phyloP scores from a whole-genome alignment of 768 basidiomycete genomes.

The Floccularia luteovirens region DNA sequence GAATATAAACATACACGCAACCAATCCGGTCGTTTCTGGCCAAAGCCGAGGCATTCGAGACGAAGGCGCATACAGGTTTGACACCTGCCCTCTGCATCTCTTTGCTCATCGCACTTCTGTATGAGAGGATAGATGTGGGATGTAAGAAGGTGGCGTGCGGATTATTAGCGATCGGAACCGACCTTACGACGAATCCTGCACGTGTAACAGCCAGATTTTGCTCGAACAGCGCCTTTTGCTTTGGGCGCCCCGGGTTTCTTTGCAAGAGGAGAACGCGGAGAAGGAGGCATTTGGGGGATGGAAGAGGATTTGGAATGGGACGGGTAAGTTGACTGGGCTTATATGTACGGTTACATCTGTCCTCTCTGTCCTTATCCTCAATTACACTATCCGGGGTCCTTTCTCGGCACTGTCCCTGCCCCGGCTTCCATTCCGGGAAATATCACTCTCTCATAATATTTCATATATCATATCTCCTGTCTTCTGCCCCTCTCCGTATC shows the following conservation, averaged over 20 bases:
- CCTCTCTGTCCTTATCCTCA: too few relatives aligned
- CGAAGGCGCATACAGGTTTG: constrained; percentile 72
- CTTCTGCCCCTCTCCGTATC: too few relatives aligned
- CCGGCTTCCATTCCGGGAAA: not conserved
- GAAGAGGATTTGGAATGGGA: constrained; percentile 9
- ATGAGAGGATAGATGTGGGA: too few relatives aligned
- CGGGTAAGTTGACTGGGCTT: too few relatives aligned
- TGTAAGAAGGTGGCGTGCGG: too few relatives aligned
- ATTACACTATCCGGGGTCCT: too few relatives aligned
- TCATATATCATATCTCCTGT: too few relatives aligned
- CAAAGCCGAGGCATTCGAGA: constrained; percentile 82
- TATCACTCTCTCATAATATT: not conserved
- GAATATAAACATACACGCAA: constrained; percentile 60
- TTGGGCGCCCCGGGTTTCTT: constrained; percentile 54
- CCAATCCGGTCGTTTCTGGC: constrained; percentile 82
- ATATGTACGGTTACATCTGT: too few relatives aligned
- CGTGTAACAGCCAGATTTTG: constrained; percentile 86
- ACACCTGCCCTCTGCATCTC: constrained; percentile 54
- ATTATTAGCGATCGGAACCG: constrained; percentile 11
- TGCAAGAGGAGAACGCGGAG: constrained; percentile 31
- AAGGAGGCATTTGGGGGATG: constrained; percentile 24
- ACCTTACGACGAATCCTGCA: constrained; percentile 86
- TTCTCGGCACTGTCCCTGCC: too few relatives aligned
- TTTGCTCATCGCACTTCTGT: constrained; percentile 82
- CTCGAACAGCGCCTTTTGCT: constrained; percentile 74